These are phyloP conservation scores for Grifola frondosa DNA, from an alignment of 1,284 basidiomycete genomes.

Conservation along the genomic window DNA sequence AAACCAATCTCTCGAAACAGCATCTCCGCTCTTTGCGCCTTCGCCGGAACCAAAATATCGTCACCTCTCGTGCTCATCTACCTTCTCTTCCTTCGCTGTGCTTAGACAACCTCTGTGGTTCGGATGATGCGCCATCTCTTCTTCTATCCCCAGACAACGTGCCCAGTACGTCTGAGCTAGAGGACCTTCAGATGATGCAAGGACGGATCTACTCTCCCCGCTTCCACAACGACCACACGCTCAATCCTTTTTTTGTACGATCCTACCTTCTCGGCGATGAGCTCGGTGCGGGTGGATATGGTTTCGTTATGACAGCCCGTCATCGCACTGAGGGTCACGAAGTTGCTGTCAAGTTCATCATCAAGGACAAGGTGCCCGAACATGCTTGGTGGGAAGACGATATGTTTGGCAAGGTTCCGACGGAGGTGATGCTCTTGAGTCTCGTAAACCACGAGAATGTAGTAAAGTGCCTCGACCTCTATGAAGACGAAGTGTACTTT, in stretches of 20 bases:
- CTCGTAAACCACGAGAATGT: constrained; percentile 79
- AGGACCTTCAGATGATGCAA: constrained; percentile 21
- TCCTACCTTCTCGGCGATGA: constrained; percentile 75
- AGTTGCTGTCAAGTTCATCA: constrained; percentile 93
- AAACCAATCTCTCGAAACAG: constrained; percentile 17
- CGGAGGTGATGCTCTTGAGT: constrained; percentile 78
- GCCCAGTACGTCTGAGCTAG: constrained; percentile 12
- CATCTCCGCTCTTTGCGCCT: constrained; percentile 19
- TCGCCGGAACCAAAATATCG: constrained; percentile 18
- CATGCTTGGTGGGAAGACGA: constrained; percentile 79
- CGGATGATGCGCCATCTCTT: constrained; percentile 20
- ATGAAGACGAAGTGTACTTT: constrained; percentile 81
- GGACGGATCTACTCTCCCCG: constrained; percentile 49
- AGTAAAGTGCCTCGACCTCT: constrained; percentile 80
- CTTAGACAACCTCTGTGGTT: constrained; percentile 21
- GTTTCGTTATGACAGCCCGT: constrained; percentile 83
- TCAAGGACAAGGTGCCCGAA: constrained; percentile 79
- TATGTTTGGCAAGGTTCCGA: constrained; percentile 62
- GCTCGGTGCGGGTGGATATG: constrained; percentile 89
- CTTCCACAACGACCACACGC: constrained; percentile 60
- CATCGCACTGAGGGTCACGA: constrained; percentile 57
- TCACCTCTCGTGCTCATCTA: constrained; percentile 24
- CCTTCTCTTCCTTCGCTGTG: constrained; percentile 25
- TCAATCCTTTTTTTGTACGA: constrained; percentile 67
- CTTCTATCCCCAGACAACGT: constrained; percentile 15